Conservation (phyloP, 2,329 filamentous ascomycete species). For the Paraphaeosphaeria sporulosa region DNA sequence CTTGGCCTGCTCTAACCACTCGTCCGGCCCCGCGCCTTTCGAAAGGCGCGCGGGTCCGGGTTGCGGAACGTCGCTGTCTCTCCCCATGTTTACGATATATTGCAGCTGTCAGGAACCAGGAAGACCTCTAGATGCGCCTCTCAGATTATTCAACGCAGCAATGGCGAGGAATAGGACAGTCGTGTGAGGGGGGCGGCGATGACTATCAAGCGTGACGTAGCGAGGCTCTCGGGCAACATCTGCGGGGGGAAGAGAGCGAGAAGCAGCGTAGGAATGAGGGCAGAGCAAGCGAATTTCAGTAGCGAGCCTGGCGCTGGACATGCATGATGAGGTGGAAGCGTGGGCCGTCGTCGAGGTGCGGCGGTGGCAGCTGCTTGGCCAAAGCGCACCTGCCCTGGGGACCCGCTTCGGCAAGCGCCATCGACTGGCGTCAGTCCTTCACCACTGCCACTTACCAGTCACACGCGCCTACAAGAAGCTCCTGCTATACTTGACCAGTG, state of each 20-base stretch:
- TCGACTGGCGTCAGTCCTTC: not conserved
- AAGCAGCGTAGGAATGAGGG: conserved; percentile 9
- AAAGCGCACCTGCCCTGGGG: conserved; percentile 13
- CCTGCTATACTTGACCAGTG: not conserved
- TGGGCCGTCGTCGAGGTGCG: conserved; percentile 5
- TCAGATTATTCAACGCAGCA: conserved; percentile 8
- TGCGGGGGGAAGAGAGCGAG: conserved; percentile 18
- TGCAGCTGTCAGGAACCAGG: not conserved
- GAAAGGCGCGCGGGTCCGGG: conserved; percentile 88
- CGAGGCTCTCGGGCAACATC: conserved; percentile 29
- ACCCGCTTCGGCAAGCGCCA: conserved; percentile 7
- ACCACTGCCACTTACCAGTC: not conserved
- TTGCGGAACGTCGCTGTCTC: conserved; percentile 74
- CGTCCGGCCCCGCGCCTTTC: conserved; percentile 85
- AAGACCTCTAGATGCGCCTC: conserved; percentile 2
- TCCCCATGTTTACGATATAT: conserved; percentile 49
- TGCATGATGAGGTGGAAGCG: conserved; percentile 27
- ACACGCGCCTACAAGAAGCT: not conserved
- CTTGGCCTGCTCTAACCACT: conserved; percentile 97
- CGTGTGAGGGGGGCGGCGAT: conserved; percentile 41
- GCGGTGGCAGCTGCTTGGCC: conserved; percentile 22
- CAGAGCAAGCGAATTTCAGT: conserved; percentile 6
- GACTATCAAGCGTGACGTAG: conserved; percentile 40
- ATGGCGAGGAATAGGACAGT: conserved; percentile 20
- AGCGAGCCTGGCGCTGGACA: conserved; percentile 13